phyloP scores from a whole-genome alignment of 257 asterid genomes.

The Linderniella brevidens region DNA sequence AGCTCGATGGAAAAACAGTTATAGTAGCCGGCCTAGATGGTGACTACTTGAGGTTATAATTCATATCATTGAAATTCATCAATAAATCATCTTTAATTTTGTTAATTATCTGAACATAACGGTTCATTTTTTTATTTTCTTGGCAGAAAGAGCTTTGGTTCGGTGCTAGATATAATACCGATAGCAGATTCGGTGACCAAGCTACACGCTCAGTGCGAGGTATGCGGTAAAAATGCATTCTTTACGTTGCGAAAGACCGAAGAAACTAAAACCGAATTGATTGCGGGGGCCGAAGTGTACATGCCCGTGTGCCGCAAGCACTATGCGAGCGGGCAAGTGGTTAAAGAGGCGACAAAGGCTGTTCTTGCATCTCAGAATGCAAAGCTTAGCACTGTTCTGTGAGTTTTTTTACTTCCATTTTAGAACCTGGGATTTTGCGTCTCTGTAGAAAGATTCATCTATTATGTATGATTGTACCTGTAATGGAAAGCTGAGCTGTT shows the following conservation, averaged over 20 bases:
- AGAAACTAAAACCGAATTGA: conserved; percentile 55
- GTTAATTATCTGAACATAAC: not conserved
- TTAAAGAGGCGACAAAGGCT: conserved; percentile 55
- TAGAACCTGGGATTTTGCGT: too few species aligned
- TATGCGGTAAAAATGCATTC: conserved; percentile 56
- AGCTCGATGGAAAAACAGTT: conserved; percentile 71
- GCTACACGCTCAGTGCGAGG: conserved; percentile 64
- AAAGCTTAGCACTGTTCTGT: conserved; percentile 20
- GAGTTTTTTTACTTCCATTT: not conserved
- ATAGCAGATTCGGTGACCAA: conserved; percentile 78
- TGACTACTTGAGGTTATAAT: conserved; percentile 67
- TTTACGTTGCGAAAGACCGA: conserved; percentile 82
- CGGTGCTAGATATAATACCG: conserved; percentile 72
- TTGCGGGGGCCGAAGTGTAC: conserved; percentile 84
- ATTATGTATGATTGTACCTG: too few species aligned
- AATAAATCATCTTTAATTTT: too few species aligned
- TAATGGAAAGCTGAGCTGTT: too few species aligned
- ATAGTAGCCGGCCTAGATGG: conserved; percentile 94
- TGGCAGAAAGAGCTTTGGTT: conserved; percentile 74
- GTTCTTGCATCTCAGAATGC: conserved; percentile 35
- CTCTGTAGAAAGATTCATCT: too few species aligned
- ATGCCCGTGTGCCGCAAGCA: conserved; percentile 95
- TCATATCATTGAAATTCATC: not conserved
- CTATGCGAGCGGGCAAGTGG: conserved; percentile 67
- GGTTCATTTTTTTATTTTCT: not conserved